Percentiles rank a stretch among this genome's conserved stretches.
Evolutionary conservation across 495 filamentous ascomycete species (phyloP).

Genomic region (Talaromyces stipitatus): DNA sequence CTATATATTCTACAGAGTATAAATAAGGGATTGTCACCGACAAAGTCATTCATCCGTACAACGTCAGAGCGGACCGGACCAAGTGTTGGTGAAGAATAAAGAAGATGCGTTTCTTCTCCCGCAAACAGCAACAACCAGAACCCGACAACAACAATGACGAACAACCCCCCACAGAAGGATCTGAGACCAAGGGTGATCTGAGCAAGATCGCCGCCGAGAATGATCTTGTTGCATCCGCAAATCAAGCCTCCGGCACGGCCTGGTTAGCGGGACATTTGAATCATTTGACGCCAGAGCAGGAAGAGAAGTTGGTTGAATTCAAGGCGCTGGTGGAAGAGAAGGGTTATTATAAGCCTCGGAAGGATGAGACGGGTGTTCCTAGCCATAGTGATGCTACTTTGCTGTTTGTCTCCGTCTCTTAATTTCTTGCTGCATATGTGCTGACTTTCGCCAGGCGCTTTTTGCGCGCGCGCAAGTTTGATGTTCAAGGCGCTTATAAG

Average conservation of each 20-base stretch:
- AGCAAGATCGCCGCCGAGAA: conserved; percentile 23
- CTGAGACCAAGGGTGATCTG: conserved; percentile 5
- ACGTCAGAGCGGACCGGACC: background rate
- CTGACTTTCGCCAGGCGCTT: conserved; percentile 50
- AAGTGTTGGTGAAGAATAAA: background rate
- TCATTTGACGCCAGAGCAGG: conserved; percentile 62
- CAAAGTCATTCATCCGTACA: background rate
- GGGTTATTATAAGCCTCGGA: conserved; percentile 54
- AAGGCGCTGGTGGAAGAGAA: conserved; percentile 57
- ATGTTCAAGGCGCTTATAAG: conserved; percentile 61
- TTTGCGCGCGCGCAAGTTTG: conserved; percentile 70
- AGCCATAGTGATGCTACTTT: conserved; percentile 78
- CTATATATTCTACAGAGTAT: background rate
- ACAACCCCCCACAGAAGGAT: conserved; percentile 1
- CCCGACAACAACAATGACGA: conserved; percentile 1
- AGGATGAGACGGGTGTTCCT: conserved; percentile 31
- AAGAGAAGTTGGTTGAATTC: conserved; percentile 56
- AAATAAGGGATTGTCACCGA: background rate
- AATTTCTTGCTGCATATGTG: conserved; percentile 2
- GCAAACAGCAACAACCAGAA: background rate
- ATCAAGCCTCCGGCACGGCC: conserved; percentile 31
- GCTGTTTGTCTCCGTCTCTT: conserved; percentile 46
- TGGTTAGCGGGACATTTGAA: conserved; percentile 61
- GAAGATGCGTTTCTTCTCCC: conserved; percentile 5
- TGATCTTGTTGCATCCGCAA: conserved; percentile 33